phyloP scores from a whole-genome alignment of 306 rosid genomes.

The Astragalus glycyphyllos region DNA sequence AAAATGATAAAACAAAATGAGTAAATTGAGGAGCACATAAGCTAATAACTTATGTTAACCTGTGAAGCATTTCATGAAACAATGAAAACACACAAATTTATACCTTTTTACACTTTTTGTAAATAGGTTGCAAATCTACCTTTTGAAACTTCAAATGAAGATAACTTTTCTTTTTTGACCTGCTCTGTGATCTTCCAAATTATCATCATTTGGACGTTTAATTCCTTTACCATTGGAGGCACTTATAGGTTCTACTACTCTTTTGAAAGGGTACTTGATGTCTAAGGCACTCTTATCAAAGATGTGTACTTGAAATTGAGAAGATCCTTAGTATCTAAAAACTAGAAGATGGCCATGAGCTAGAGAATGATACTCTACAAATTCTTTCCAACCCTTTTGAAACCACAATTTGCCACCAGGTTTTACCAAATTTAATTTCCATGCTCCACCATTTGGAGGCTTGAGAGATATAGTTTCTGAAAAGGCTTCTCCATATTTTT shows the following conservation, averaged over 20 bases:
- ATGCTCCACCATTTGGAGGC: too few relatives aligned
- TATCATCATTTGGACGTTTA: not conserved
- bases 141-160: not conserved
- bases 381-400: too few relatives aligned
- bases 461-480: too few relatives aligned
- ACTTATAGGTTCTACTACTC: not conserved
- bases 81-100: not conserved
- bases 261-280: too few relatives aligned
- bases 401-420: too few relatives aligned
- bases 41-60: too few relatives aligned
- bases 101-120: constrained; percentile 19
- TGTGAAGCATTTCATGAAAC: not conserved
- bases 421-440: too few relatives aligned
- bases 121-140: not conserved
- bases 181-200: not conserved
- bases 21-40: not conserved
- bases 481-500: constrained; percentile 38
- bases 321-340: too few relatives aligned
- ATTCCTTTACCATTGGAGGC: not conserved
- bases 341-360: too few relatives aligned
- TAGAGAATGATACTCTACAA: too few relatives aligned
- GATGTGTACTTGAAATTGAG: too few relatives aligned
- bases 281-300: too few relatives aligned
- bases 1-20: not conserved
- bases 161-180: constrained; percentile 1